Percentiles rank a stretch among this genome's conserved stretches.
These are phyloP conservation scores for Eleusine indica DNA, from an alignment of 176 grass and related monocot genomes.

Conservation along the genomic window DNA sequence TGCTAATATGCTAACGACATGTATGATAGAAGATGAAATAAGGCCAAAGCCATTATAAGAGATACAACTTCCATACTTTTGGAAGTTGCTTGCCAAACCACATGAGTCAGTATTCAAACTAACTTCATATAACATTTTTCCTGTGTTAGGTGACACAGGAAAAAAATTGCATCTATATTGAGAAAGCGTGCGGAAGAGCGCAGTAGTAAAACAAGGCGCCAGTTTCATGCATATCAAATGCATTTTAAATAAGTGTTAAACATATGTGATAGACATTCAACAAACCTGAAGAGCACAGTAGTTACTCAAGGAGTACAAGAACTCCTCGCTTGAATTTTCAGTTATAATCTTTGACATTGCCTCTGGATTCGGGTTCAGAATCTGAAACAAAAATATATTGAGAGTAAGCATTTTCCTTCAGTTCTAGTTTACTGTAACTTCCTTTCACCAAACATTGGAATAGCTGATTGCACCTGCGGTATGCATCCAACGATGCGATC, in stretches of 20 bases:
- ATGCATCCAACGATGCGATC: constrained; percentile 98
- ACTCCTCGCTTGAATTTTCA: constrained; percentile 96
- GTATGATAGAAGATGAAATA: neutral
- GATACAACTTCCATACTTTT: neutral
- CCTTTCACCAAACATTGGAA: constrained; percentile 15
- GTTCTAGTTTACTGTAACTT: neutral
- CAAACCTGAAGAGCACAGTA: constrained; percentile 98
- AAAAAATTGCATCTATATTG: neutral
- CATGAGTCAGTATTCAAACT: neutral
- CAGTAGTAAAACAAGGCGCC: neutral
- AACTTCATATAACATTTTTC: neutral
- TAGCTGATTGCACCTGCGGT: constrained; percentile 74
- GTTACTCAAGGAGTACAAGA: constrained; percentile 93
- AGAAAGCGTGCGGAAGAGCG: neutral
- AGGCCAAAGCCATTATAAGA: neutral
- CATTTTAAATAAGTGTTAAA: neutral
- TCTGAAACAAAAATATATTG: constrained; percentile 53
- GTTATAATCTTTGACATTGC: constrained; percentile 98
- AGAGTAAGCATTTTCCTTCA: neutral
- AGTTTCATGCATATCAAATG: constrained; percentile 1
- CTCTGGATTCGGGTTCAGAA: constrained; percentile 98
- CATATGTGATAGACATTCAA: constrained; percentile 24
- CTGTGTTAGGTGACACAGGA: neutral
- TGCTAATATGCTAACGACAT: neutral
- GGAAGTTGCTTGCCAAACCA: neutral